phyloP scores from a whole-genome alignment of 2,329 filamentous ascomycete species.

The Aureobasidium sp. region DNA sequence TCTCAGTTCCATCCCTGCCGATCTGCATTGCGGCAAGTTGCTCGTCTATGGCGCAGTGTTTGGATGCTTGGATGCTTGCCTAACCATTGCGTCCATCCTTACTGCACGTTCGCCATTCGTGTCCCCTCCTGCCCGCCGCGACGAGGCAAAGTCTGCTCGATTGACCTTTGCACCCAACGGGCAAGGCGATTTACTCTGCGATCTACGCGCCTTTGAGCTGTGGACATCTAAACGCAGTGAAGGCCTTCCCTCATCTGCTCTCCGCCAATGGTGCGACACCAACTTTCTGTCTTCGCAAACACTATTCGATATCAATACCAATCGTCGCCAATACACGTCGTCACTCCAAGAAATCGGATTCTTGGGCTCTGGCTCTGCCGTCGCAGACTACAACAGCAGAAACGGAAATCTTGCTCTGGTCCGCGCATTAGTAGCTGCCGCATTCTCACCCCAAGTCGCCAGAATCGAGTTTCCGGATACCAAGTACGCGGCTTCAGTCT shows the following conservation, averaged over 20 bases:
- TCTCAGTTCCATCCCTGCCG: constrained; percentile 89
- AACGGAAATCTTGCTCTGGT: constrained; percentile 41
- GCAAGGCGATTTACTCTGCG: constrained; percentile 83
- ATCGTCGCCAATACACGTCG: constrained; percentile 75
- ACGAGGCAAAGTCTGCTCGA: constrained; percentile 71
- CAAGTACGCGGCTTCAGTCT: constrained; percentile 82
- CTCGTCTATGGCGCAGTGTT: constrained; percentile 95
- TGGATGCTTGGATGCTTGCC: constrained; percentile 78
- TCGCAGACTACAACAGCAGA: constrained; percentile 40
- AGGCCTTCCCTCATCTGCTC: constrained; percentile 49
- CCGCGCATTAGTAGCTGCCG: constrained; percentile 43
- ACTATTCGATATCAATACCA: constrained; percentile 80
- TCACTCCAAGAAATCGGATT: constrained; percentile 83
- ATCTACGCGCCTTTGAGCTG: constrained; percentile 73
- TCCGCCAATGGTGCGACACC: constrained; percentile 72
- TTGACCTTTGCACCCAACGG: constrained; percentile 61
- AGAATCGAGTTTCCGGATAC: constrained; percentile 92
- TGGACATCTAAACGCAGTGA: constrained; percentile 65
- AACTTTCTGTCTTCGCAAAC: constrained; percentile 82
- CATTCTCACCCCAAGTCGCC: constrained; percentile 71
- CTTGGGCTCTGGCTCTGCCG: constrained; percentile 37
- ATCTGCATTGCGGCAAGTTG: constrained; percentile 85
- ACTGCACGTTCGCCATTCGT: constrained; percentile 83
- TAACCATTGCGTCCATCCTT: constrained; percentile 87
- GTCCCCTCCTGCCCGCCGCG: constrained; percentile 73